Conservation (phyloP, 345 rosid species). For the Aquilaria malaccensis region DNA sequence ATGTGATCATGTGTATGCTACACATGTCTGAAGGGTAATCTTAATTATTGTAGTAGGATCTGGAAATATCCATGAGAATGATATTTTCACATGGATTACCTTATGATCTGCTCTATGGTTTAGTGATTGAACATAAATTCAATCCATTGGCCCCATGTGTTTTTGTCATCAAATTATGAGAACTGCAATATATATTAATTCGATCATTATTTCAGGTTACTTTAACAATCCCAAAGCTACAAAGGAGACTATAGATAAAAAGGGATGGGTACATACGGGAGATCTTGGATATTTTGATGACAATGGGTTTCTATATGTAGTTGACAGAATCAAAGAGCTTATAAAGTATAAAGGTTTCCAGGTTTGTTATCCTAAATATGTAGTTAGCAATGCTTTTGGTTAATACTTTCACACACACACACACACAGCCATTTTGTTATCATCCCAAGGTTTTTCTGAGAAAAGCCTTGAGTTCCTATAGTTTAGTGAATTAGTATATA, state of each 20-base stretch:
- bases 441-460: neutral
- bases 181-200: neutral
- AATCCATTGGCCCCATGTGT: no score
- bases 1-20: no score
- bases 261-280: slow-evolving; percentile 90
- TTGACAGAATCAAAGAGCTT: slow-evolving; percentile 88
- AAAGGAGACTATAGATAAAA: slow-evolving; percentile 55
- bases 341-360: slow-evolving; percentile 93
- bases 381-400: neutral
- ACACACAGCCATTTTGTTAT: neutral
- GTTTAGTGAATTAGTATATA: neutral
- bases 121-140: no score
- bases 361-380: slow-evolving; percentile 26
- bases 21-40: no score
- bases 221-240: slow-evolving; percentile 74
- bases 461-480: neutral
- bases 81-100: no score
- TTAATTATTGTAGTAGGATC: no score
- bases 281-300: slow-evolving; percentile 89
- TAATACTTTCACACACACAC: neutral
- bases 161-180: no score
- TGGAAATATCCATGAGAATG: no score
- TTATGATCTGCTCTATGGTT: no score
- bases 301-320: slow-evolving; percentile 62
- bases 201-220: slow-evolving; percentile 47